Evolutionary conservation across 768 basidiomycete genomes (phyloP).

Genomic region (Boletus fagicola): DNA sequence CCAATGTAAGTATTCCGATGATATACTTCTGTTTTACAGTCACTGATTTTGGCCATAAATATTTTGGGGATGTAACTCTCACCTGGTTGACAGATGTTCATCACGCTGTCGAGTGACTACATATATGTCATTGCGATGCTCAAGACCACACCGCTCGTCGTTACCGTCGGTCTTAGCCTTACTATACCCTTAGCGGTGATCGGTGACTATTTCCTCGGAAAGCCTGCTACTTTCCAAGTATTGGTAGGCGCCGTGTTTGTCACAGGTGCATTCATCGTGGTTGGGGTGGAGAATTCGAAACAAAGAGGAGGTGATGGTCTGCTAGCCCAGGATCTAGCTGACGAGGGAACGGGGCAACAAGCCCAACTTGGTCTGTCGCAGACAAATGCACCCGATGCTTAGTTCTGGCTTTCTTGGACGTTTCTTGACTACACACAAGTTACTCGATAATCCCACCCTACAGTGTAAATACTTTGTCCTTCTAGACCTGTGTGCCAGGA

Average conservation of each 20-base stretch:
- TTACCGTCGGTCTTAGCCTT: constrained; percentile 87
- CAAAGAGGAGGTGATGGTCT: constrained; percentile 34
- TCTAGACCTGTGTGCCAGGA: not conserved
- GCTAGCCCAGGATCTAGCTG: constrained; percentile 1
- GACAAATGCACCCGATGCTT: not conserved
- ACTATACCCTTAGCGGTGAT: constrained; percentile 91
- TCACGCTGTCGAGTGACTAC: constrained; percentile 83
- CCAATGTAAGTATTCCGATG: constrained; percentile 47
- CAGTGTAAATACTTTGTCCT: not conserved
- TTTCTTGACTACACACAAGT: not conserved
- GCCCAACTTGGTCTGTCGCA: constrained; percentile 9
- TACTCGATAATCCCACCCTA: not conserved
- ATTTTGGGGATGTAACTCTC: not conserved
- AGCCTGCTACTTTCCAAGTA: constrained; percentile 55
- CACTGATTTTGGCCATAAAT: not conserved
- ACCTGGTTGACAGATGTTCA: constrained; percentile 58
- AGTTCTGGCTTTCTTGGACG: not conserved
- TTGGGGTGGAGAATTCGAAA: constrained; percentile 57
- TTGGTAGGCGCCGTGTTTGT: constrained; percentile 77
- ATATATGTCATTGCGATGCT: constrained; percentile 89
- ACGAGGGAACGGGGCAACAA: constrained; percentile 3
- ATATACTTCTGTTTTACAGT: not conserved
- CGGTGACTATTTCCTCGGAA: constrained; percentile 70
- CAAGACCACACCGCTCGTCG: constrained; percentile 92
- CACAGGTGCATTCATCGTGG: constrained; percentile 69